These are phyloP conservation scores for Alisma plantagoaquatica DNA, from an alignment of 106 monocot species.

Conservation along the genomic window DNA sequence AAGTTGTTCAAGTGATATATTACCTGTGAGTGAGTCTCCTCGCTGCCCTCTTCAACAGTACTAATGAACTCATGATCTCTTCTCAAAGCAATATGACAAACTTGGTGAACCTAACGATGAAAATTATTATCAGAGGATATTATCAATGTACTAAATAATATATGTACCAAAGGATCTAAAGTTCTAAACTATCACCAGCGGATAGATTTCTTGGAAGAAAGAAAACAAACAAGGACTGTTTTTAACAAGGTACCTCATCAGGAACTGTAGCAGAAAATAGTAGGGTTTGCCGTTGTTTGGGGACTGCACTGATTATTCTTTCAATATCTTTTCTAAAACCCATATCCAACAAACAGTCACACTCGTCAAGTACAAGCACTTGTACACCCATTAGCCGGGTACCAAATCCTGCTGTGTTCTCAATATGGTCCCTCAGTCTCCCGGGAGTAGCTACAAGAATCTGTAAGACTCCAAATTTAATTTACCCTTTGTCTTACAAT, in stretches of 20 bases:
- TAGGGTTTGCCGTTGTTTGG: slow-evolving; percentile 64
- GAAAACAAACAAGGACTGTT: background rate
- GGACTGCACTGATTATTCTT: slow-evolving; percentile 55
- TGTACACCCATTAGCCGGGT: slow-evolving; percentile 47
- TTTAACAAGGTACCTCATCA: slow-evolving; percentile 33
- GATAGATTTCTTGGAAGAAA: background rate
- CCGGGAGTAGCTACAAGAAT: slow-evolving; percentile 96
- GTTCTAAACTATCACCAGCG: too few relatives aligned
- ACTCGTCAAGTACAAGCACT: slow-evolving; percentile 72
- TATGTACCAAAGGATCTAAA: too few relatives aligned
- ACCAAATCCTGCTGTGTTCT: slow-evolving; percentile 75
- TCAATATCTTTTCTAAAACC: slow-evolving; percentile 75
- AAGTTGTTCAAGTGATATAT: background rate
- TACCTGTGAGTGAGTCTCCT: slow-evolving; percentile 77
- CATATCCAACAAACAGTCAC: slow-evolving; percentile 75
- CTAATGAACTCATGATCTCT: slow-evolving; percentile 54
- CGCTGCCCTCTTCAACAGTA: slow-evolving; percentile 68
- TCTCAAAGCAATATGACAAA: slow-evolving; percentile 54
- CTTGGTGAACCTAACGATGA: slow-evolving; percentile 52
- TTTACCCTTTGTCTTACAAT: background rate
- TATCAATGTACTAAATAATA: background rate
- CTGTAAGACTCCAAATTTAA: slow-evolving; percentile 15
- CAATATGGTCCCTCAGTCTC: slow-evolving; percentile 91
- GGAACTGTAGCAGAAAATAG: slow-evolving; percentile 80
- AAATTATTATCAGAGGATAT: background rate